Conservation (phyloP, 352 stramenopile genomes). For the Phytopythium kandeliae region DNA sequence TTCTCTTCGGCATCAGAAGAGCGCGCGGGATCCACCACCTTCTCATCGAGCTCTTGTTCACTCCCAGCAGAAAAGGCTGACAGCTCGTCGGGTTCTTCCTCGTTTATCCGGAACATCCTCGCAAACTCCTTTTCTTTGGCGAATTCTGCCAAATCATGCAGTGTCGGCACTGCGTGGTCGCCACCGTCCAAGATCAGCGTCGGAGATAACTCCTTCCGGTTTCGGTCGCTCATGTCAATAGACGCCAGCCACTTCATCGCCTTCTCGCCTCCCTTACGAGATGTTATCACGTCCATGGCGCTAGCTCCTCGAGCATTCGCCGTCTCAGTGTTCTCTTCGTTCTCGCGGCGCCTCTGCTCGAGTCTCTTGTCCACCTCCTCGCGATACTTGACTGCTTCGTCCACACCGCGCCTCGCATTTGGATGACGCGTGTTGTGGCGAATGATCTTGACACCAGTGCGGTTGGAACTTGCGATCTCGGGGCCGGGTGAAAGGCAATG, state of each 20-base stretch:
- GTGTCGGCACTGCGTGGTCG: not conserved
- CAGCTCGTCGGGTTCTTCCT: slow-evolving; percentile 26
- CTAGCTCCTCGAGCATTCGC: slow-evolving; percentile 27
- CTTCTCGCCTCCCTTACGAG: slow-evolving; percentile 28
- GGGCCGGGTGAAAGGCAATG: slow-evolving; percentile 23
- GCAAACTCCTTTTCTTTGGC: slow-evolving; percentile 25
- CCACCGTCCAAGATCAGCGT: not conserved
- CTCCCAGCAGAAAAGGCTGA: slow-evolving; percentile 31
- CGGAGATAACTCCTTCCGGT: slow-evolving; percentile 10
- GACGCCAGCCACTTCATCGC: slow-evolving; percentile 48
- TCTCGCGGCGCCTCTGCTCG: slow-evolving; percentile 24
- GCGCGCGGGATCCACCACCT: not conserved
- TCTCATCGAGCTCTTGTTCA: slow-evolving; percentile 14
- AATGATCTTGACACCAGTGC: slow-evolving; percentile 36
- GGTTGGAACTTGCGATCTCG: not conserved
- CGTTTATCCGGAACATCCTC: slow-evolving; percentile 33
- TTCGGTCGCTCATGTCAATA: slow-evolving; percentile 39
- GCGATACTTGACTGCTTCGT: slow-evolving; percentile 36
- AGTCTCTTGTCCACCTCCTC: slow-evolving; percentile 31
- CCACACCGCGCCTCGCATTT: slow-evolving; percentile 21
- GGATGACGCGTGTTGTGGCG: slow-evolving; percentile 40
- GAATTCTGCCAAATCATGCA: not conserved
- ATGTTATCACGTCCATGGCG: slow-evolving; percentile 25
- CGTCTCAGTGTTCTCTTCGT: slow-evolving; percentile 30
- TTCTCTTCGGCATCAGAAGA: not conserved